Evolutionary conservation across 331 rosid species (phyloP).

Genomic region (Erythrophleum ivorense): DNA sequence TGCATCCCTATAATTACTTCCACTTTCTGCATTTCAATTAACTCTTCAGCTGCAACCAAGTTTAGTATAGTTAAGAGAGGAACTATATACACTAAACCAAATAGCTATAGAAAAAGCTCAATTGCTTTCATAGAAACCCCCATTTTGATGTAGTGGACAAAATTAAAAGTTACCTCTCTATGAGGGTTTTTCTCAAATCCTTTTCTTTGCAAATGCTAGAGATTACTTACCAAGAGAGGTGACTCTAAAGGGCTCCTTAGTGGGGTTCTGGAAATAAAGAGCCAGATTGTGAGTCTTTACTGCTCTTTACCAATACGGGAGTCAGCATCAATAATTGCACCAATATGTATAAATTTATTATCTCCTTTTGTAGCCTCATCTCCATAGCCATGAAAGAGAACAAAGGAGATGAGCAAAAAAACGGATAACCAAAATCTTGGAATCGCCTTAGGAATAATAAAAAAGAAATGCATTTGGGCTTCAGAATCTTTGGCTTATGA

Average conservation of each 20-base stretch:
- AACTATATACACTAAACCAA: neutral
- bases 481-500: constrained; percentile 26
- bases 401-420: constrained; percentile 37
- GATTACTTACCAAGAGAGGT: constrained; percentile 55
- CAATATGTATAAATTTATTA: constrained; percentile 45
- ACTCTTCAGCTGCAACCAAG: constrained; percentile 52
- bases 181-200: neutral
- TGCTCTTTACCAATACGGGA: constrained; percentile 67
- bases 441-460: constrained; percentile 12
- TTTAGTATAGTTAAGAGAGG: constrained; percentile 19
- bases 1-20: constrained; percentile 67
- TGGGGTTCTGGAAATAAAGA: constrained; percentile 50
- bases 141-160: neutral
- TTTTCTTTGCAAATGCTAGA: constrained; percentile 6
- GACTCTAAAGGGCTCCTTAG: constrained; percentile 45
- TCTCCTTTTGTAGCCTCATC: constrained; percentile 23
- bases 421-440: constrained; percentile 32
- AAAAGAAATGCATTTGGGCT: constrained; percentile 42
- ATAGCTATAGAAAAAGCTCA: neutral
- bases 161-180: too few species aligned
- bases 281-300: constrained; percentile 47
- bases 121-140: neutral
- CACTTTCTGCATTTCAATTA: constrained; percentile 48
- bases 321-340: constrained; percentile 49
- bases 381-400: constrained; percentile 26